Evolutionary conservation across 116 monocot species (phyloP).

Genomic region (Phalaenopsis hybrid): DNA sequence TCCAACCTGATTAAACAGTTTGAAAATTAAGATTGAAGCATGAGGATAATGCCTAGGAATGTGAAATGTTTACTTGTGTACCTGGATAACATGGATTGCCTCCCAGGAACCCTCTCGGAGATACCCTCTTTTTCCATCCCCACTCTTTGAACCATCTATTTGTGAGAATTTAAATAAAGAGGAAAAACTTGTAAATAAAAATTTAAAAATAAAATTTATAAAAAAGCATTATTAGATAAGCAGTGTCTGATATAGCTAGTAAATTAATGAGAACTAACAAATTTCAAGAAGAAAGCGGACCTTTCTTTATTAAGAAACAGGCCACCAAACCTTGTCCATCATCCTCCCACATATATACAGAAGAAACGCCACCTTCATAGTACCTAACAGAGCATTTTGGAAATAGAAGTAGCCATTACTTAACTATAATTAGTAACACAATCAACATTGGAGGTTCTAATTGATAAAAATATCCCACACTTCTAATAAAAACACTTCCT

Average conservation of each 20-base stretch:
- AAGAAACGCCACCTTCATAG: conserved; percentile 94
- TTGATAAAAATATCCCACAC: no score
- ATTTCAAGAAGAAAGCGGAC: conserved; percentile 16
- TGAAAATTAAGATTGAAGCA: background rate
- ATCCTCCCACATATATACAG: conserved; percentile 97
- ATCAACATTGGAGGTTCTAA: no score
- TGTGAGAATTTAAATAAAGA: background rate
- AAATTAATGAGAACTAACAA: background rate
- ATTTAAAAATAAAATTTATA: background rate
- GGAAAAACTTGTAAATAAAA: background rate
- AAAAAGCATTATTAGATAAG: background rate
- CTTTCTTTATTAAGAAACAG: conserved; percentile 97
- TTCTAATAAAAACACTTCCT: no score
- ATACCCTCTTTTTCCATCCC: conserved; percentile 66
- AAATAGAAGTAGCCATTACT: conserved; percentile 6
- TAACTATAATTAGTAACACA: background rate
- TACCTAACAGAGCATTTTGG: conserved; percentile 44
- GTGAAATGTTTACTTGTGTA: conserved; percentile 3
- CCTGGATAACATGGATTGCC: conserved; percentile 97
- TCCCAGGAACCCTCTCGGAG: conserved; percentile 93
- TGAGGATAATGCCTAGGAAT: background rate
- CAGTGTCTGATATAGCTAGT: background rate
- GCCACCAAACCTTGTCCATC: conserved; percentile 50
- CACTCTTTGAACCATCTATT: conserved; percentile 71
- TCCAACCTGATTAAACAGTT: conserved; percentile 41